Base-by-base conservation (phyloP, 2,329 filamentous ascomycete genomes). In the Orbilia brochopaga region DNA sequence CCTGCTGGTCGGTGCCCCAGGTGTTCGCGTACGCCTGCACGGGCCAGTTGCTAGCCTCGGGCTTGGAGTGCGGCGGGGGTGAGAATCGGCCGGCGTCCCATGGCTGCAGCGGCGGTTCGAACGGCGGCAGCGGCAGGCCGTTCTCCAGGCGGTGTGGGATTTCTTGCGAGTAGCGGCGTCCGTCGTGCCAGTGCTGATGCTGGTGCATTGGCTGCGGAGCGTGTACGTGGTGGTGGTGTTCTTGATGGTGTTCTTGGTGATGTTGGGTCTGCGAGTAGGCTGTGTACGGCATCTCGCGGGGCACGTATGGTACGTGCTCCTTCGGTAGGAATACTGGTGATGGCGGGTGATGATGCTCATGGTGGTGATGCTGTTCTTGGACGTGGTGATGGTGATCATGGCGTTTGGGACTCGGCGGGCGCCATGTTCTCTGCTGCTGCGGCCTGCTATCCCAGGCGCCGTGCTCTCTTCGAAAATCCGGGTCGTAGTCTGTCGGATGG, bases 11-110 rank as follows among this genome's bases (percentile, higher is more conserved):
- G n/a, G 63, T 59, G 52, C 76, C 75, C 76, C 76, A 77, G 54
- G 75, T 58, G 24, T 76, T 97, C 64, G 85, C 84, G 80, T 97
- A 97, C 62, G 87, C 87, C 64, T 87, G 86, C 52, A 84, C 84
- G 15, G 92, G 91, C 77, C 97, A 90, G 79, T 95, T 91, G 73
- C 86, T 82, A 5, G 92, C 93, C 83, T 97, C 94, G 7, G 92
- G 92, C 77, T 83, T 89, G 3, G 92, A 91, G 77, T 90, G 80
- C 46, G 79, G 63, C 10, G 87, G 86, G 66, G 87, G 87, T 50
- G 87, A 80, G 74, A 79, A 79, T 76, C 79, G 79, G 80, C 80
- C 80, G 74, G 80, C 79, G 80, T 82, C 79, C 82, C 80, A 81
- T 76, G 77, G 76, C 76, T 75, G 77, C 70, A 76, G 76, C 77